phyloP scores from a whole-genome alignment of 345 rosid genomes.

The Adansonia digitata region DNA sequence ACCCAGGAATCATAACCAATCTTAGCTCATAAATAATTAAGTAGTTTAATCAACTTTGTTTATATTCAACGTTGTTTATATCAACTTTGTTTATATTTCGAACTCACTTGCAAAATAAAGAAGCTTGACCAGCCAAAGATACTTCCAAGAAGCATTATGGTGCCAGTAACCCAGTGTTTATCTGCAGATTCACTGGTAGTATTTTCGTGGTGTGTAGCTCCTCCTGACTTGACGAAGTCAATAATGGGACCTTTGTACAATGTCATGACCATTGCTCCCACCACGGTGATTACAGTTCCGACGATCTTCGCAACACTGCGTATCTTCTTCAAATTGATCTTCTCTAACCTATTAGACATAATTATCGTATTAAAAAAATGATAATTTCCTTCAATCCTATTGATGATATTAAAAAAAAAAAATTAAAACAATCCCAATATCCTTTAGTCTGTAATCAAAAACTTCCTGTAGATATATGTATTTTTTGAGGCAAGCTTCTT shows the following conservation, averaged over 20 bases:
- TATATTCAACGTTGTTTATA: neutral
- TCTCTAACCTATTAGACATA: conserved; percentile 57
- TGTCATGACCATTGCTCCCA: conserved; percentile 95
- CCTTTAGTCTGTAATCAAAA: neutral
- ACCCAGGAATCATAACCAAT: neutral
- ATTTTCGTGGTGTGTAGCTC: conserved; percentile 27
- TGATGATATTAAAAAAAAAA: neutral
- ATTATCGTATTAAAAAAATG: neutral
- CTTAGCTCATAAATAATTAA: neutral
- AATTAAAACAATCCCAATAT: neutral
- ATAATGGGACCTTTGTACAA: conserved; percentile 80
- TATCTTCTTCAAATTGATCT: conserved; percentile 49
- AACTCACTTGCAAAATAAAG: conserved; percentile 69
- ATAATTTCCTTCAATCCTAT: neutral
- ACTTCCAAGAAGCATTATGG: conserved; percentile 62
- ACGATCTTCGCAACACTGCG: conserved; percentile 67
- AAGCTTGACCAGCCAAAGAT: conserved; percentile 75
- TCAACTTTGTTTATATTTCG: neutral
- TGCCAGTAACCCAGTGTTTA: conserved; percentile 63
- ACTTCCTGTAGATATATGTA: neutral
- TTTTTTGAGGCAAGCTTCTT: no score
- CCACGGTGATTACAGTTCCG: conserved; percentile 67
- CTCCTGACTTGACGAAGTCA: conserved; percentile 38
- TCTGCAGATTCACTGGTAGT: conserved; percentile 30
- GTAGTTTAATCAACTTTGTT: neutral